A percentile compares a stretch with the other conserved stretches of the same genome.
phyloP scores from a whole-genome alignment of 2,329 filamentous ascomycete genomes.

The Clarireedia monteithiana region DNA sequence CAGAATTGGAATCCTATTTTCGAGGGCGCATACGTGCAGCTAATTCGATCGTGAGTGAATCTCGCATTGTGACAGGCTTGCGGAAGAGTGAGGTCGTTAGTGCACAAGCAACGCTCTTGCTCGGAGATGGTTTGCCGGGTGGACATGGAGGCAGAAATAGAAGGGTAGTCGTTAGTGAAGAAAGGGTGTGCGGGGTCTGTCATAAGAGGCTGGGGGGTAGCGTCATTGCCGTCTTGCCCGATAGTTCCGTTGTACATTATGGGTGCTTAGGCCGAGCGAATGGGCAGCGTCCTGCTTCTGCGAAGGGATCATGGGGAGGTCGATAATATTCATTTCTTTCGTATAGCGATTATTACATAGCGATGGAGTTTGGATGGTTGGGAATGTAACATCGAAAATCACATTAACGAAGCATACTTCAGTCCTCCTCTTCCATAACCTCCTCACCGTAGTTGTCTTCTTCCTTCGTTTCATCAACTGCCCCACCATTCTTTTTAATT shows the following conservation, averaged over 20 bases:
- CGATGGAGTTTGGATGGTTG: conserved; percentile 17
- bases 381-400: conserved; percentile 8
- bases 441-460: conserved; percentile 86
- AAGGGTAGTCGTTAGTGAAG: conserved; percentile 76
- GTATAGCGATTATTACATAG: conserved; percentile 19
- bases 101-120: conserved; percentile 62
- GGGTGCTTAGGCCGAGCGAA: conserved; percentile 60
- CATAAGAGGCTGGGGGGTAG: conserved; percentile 88
- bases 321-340: conserved; percentile 10
- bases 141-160: conserved; percentile 50
- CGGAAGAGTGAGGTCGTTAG: conserved; percentile 73
- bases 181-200: conserved; percentile 84
- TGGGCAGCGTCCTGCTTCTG: conserved; percentile 20
- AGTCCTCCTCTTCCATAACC: conserved; percentile 55
- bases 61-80: conserved; percentile 67
- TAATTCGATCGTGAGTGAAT: conserved; percentile 74
- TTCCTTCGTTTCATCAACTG: conserved; percentile 47
- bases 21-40: conserved; percentile 80
- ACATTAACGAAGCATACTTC: conserved; percentile 23
- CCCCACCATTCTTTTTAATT: conserved; percentile 29
- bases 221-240: conserved; percentile 82
- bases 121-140: conserved; percentile 57
- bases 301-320: conserved; percentile 21
- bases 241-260: conserved; percentile 75
- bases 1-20: conserved; percentile 84